Evolutionary conservation across 371 early-diverging fungal genomes (phyloP).

Genomic region (Thermomucor indicae-seudaticae): DNA sequence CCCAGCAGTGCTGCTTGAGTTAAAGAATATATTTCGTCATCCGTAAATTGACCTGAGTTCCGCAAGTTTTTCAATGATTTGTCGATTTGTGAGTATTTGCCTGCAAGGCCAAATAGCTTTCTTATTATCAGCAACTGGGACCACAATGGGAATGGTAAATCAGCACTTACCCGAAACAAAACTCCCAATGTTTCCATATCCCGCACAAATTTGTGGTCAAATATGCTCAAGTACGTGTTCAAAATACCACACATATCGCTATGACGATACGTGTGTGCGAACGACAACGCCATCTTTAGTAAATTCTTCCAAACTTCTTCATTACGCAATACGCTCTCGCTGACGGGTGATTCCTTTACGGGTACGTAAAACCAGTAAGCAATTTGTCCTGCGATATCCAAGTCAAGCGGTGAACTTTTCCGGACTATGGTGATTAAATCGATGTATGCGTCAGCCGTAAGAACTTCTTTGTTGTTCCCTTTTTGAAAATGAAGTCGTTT

Average conservation of each 20-base stretch:
- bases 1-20: too few relatives aligned
- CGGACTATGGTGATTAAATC: not conserved
- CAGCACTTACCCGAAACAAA: constrained; percentile 25
- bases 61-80: too few relatives aligned
- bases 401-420: not conserved
- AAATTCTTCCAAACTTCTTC: constrained; percentile 25
- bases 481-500: not conserved
- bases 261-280: constrained; percentile 10
- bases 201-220: constrained; percentile 12
- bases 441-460: not conserved
- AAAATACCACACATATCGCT: constrained; percentile 26
- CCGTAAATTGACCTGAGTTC: too few relatives aligned
- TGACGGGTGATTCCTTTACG: not conserved
- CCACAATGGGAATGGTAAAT: not conserved
- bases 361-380: constrained; percentile 28
- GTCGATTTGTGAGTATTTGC: too few relatives aligned
- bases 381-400: not conserved
- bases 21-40: too few relatives aligned
- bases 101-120: too few relatives aligned
- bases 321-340: constrained; percentile 13
- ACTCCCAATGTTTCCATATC: constrained; percentile 25
- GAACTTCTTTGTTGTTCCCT: too few relatives aligned
- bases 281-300: constrained; percentile 24
- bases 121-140: not conserved
- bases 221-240: constrained; percentile 12